These are phyloP conservation scores for Lentinus brumalis DNA, from an alignment of 768 basidiomycete genomes.

Conservation along the genomic window DNA sequence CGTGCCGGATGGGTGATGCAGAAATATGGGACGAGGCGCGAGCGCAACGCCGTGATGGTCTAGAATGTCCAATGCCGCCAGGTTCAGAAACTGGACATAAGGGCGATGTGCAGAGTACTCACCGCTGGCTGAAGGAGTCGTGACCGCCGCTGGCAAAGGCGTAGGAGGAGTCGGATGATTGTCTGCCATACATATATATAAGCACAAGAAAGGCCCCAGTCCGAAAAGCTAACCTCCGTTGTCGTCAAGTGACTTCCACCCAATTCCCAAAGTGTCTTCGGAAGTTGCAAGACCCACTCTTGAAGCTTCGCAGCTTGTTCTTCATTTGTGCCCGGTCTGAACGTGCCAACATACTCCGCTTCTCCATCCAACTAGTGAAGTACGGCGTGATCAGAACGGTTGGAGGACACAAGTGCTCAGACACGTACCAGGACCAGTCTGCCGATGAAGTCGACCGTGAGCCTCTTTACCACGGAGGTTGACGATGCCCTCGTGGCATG, in stretches of 20 bases:
- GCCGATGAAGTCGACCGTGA: slow-evolving; percentile 76
- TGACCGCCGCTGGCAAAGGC: slow-evolving; percentile 57
- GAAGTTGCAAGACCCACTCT: slow-evolving; percentile 76
- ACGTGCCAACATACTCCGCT: slow-evolving; percentile 50
- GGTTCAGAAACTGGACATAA: not conserved
- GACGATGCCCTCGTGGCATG: slow-evolving; percentile 65
- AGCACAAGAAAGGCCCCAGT: not conserved
- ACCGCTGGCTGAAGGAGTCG: slow-evolving; percentile 9
- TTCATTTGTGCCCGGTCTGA: slow-evolving; percentile 38
- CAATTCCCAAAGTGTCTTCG: slow-evolving; percentile 85
- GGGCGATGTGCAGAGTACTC: slow-evolving; percentile 1
- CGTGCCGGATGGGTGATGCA: slow-evolving; percentile 71
- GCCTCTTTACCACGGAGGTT: slow-evolving; percentile 62
- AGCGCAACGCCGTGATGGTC: slow-evolving; percentile 52
- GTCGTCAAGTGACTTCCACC: slow-evolving; percentile 54
- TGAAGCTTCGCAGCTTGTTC: slow-evolving; percentile 39
- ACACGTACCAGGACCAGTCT: slow-evolving; percentile 65
- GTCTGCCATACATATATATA: slow-evolving; percentile 32
- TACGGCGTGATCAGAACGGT: not conserved
- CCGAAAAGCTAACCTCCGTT: slow-evolving; percentile 53
- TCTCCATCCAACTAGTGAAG: slow-evolving; percentile 58
- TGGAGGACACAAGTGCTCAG: not conserved
- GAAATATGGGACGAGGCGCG: slow-evolving; percentile 80
- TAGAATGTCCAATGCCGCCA: slow-evolving; percentile 26
- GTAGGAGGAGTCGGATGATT: slow-evolving; percentile 65